Evolutionary conservation across 2,329 filamentous ascomycete genomes (phyloP), one percentile per base, ranked within the genome.

Genomic region (Xylariaceae sp.): DNA sequence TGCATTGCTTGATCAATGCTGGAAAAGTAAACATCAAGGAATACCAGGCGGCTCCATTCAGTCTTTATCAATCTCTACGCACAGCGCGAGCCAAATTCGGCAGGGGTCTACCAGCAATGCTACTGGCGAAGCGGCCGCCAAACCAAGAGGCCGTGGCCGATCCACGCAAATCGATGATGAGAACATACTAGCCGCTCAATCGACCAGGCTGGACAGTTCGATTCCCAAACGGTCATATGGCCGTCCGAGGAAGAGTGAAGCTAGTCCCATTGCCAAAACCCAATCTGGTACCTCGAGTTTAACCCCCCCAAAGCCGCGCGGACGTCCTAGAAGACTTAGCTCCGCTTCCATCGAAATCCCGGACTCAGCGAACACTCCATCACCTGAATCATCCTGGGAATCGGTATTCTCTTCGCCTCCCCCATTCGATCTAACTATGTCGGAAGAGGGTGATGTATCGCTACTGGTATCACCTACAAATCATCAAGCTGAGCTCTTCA

Each of bases 1-100:
- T 56, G 74, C 81, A 1, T 69, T 90, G 10, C 72, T 92, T 12
- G 74, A 87, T 48, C 80, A 84, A 63, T 91, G 88, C 67, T 91
- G 87, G 86, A 71, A 80, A 59, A 83, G 81, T 53, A 83, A 83
- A 65, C 71, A 77, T 18, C 62, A 45, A 49, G 44, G 55, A 19
- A n/a, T 49, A 32, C 49, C 58, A 7, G 41, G 42, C 1, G 34
- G 13, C 1, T 56, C 61, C 19, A 43, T 56, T 21, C 39, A 47
- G 42, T 15, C 58, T 48, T 51, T 67, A 32, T 57, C 63, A 40
- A 62, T 63, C n/a, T 59, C 65, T 37, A 34, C 63, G 40, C 39
- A 39, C 37, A 45, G 50, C 43, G 34, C 55, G 47, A 22, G 43
- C 18, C 58, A 49, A 29, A 49, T 58, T 36, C 59, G 43, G 36